A percentile compares a stretch with the other conserved stretches of the same genome.
Evolutionary conservation across 495 filamentous ascomycete genomes (phyloP).

Genomic region (Choiromyces venosus): DNA sequence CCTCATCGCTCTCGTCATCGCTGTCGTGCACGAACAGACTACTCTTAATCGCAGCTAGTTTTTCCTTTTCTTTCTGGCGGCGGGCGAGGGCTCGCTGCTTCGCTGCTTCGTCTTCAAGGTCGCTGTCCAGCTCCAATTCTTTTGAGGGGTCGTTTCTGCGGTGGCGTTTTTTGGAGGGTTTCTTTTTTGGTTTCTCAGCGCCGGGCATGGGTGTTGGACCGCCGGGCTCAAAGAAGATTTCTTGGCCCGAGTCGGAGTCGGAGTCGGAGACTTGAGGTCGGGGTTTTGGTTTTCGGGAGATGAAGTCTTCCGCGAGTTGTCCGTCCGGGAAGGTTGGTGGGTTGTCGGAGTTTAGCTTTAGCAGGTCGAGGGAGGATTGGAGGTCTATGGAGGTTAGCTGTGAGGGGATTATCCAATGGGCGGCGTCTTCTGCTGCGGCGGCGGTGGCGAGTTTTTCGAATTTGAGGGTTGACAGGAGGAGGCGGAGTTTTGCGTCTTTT

Average conservation of each 20-base stretch:
- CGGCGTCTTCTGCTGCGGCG: constrained; percentile 61
- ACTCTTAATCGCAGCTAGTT: constrained; percentile 66
- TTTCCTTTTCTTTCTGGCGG: constrained; percentile 44
- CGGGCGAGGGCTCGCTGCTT: constrained; percentile 44
- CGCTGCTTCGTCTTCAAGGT: constrained; percentile 42
- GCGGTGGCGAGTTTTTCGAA: constrained; percentile 55
- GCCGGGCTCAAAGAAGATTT: constrained; percentile 67
- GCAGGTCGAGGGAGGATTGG: constrained; percentile 55
- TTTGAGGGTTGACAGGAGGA: constrained; percentile 72
- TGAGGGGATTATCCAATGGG: constrained; percentile 74
- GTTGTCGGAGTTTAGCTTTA: constrained; percentile 66
- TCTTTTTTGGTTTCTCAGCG: constrained; percentile 18
- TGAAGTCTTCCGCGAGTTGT: constrained; percentile 63
- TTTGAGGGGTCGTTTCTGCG: constrained; percentile 42
- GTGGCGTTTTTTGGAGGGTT: constrained; percentile 46
- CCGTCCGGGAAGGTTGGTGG: constrained; percentile 68
- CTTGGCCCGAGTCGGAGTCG: constrained; percentile 53
- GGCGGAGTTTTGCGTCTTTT: constrained; percentile 81
- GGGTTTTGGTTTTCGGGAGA: constrained; percentile 61
- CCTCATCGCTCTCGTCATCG: constrained; percentile 43
- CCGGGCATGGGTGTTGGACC: constrained; percentile 51
- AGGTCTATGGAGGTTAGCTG: constrained; percentile 57
- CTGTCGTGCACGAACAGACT: constrained; percentile 61
- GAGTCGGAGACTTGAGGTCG: constrained; percentile 51
- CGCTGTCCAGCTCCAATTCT: not conserved